Conservation (phyloP, 768 basidiomycete genomes). For the Pulveroboletus sp. region DNA sequence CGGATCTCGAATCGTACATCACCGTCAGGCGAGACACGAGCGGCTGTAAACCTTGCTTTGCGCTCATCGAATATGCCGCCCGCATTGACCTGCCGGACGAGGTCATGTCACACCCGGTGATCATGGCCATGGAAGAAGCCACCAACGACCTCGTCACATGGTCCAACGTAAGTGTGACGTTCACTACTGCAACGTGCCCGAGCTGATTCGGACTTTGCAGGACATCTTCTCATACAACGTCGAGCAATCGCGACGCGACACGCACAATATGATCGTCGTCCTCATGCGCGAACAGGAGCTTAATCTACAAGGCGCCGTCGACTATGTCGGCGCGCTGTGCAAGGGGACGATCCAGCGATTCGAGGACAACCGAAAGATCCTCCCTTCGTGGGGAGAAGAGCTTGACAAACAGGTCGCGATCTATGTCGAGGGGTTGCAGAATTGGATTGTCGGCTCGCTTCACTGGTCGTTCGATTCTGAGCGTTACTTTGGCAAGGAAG, state of each 20-base stretch:
- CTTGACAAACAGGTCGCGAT: slow-evolving; percentile 53
- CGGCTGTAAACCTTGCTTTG: slow-evolving; percentile 48
- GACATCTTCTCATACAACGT: slow-evolving; percentile 76
- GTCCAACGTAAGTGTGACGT: slow-evolving; percentile 36
- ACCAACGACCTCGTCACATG: slow-evolving; percentile 52
- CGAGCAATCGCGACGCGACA: slow-evolving; percentile 65
- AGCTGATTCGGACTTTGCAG: slow-evolving; percentile 31
- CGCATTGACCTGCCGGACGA: slow-evolving; percentile 50
- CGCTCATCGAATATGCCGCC: slow-evolving; percentile 52
- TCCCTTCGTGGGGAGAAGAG: slow-evolving; percentile 63
- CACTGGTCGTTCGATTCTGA: slow-evolving; percentile 71
- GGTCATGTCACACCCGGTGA: slow-evolving; percentile 47
- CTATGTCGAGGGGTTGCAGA: slow-evolving; percentile 61
- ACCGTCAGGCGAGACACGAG: slow-evolving; percentile 50
- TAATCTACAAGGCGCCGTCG: slow-evolving; percentile 57
- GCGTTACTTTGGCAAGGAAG: slow-evolving; percentile 64
- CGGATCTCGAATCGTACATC: slow-evolving; percentile 53
- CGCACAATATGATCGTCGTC: slow-evolving; percentile 71
- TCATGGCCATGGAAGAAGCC: slow-evolving; percentile 42
- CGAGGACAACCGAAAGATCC: slow-evolving; percentile 38
- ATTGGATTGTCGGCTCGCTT: slow-evolving; percentile 70
- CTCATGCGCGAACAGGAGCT: slow-evolving; percentile 59
- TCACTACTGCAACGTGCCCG: no score
- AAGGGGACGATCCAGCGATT: slow-evolving; percentile 51
- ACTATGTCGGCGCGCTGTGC: slow-evolving; percentile 62